Conservation (phyloP, 2,329 filamentous ascomycete species). For the Onygenales sp. region DNA sequence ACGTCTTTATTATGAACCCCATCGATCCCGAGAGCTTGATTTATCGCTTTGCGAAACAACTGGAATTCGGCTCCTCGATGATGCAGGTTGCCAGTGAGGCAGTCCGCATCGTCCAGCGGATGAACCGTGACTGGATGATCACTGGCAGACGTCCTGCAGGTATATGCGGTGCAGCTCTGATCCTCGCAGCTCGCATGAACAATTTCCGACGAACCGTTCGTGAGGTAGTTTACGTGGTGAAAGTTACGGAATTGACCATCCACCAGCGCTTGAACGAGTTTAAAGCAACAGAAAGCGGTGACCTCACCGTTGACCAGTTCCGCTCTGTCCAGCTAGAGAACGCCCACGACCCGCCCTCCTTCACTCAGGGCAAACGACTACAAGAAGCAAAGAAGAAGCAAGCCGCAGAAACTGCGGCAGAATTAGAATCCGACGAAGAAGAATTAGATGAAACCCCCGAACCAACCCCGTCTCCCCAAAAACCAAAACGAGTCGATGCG, state of each 20-base stretch:
- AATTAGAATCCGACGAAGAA: constrained; percentile 38
- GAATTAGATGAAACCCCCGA: constrained; percentile 31
- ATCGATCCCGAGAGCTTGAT: constrained; percentile 86
- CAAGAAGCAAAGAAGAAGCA: constrained; percentile 40
- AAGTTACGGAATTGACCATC: constrained; percentile 88
- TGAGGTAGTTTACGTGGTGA: constrained; percentile 96
- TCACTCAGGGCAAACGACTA: constrained; percentile 50
- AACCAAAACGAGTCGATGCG: constrained; percentile 44
- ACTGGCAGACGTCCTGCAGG: constrained; percentile 88
- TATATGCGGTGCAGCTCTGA: constrained; percentile 85
- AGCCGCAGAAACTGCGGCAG: constrained; percentile 25
- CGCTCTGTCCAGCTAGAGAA: constrained; percentile 49
- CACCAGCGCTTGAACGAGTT: constrained; percentile 89
- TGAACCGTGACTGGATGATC: constrained; percentile 97
- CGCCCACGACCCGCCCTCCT: constrained; percentile 71
- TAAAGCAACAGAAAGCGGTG: constrained; percentile 72
- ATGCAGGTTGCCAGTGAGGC: constrained; percentile 83
- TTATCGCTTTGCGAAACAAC: constrained; percentile 77
- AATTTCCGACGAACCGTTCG: constrained; percentile 88
- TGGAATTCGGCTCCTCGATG: constrained; percentile 78
- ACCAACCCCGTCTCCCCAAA: constrained; percentile 15
- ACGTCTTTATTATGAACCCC: constrained; percentile 61
- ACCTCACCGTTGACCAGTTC: constrained; percentile 81
- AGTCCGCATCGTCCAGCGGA: constrained; percentile 75
- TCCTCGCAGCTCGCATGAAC: constrained; percentile 95